Evolutionary conservation across 176 grass and related monocot species (phyloP).

Genomic region (Oryza rufipogon): DNA sequence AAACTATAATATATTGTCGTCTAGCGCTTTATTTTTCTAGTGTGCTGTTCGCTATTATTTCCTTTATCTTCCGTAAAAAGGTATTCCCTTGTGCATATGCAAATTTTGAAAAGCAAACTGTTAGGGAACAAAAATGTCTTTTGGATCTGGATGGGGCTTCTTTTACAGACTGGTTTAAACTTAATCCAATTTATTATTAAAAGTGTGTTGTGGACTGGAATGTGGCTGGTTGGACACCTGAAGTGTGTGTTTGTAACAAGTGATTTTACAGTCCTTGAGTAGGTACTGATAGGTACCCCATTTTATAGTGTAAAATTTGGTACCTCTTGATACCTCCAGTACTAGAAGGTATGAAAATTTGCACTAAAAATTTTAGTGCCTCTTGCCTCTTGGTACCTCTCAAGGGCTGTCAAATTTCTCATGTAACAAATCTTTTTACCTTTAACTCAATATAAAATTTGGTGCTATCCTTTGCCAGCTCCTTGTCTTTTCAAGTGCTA

Average conservation of each 20-base stretch:
- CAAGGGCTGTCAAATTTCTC: too few relatives aligned
- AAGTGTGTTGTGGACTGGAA: not conserved
- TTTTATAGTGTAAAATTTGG: too few relatives aligned
- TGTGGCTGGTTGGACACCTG: not conserved
- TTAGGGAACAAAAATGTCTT: not conserved
- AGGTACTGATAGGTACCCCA: too few relatives aligned
- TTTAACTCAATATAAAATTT: not conserved
- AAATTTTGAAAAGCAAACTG: slow-evolving; percentile 12
- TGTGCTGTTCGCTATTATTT: slow-evolving; percentile 15
- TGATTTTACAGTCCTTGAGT: too few relatives aligned
- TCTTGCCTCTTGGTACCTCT: too few relatives aligned
- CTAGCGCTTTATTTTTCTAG: slow-evolving; percentile 1
- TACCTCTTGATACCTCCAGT: too few relatives aligned
- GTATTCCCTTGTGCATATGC: slow-evolving; percentile 2
- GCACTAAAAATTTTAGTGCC: too few relatives aligned
- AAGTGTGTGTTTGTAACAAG: not conserved
- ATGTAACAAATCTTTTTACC: not conserved
- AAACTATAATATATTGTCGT: not conserved
- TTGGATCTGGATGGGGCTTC: slow-evolving; percentile 6
- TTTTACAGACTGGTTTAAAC: not conserved
- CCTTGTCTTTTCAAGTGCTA: not conserved
- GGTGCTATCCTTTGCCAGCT: not conserved
- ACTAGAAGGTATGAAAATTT: too few relatives aligned
- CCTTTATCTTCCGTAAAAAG: not conserved
- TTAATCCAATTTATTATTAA: slow-evolving; percentile 15